A percentile compares a stretch with the other conserved stretches of the same genome.
Conservation (phyloP, 768 basidiomycete genomes). For the Scleroderma citrinum region DNA sequence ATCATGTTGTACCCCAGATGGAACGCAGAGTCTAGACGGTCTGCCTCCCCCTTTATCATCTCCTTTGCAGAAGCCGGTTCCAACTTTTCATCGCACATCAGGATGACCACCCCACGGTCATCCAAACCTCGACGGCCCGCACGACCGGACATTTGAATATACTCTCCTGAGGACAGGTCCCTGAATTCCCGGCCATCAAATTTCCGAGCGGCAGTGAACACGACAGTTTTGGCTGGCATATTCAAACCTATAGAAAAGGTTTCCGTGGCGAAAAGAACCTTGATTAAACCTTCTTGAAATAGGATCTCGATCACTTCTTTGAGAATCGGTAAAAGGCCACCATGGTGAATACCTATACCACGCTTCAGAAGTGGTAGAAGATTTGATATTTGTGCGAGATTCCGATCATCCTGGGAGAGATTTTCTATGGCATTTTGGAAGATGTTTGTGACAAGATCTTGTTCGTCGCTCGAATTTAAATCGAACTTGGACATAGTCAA, state of each 20-base stretch:
- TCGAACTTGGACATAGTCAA: conserved; percentile 92
- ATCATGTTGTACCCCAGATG: conserved; percentile 99
- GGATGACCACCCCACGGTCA: conserved; percentile 97
- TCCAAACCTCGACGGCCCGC: conserved; percentile 96
- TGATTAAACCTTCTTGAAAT: conserved; percentile 97
- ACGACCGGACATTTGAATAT: conserved; percentile 99
- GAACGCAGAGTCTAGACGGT: conserved; percentile 95
- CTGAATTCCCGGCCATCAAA: conserved; percentile 95
- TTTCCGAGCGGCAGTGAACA: conserved; percentile 92
- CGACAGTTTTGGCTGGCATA: conserved; percentile 99
- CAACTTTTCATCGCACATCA: conserved; percentile 99
- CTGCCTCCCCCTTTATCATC: conserved; percentile 98
- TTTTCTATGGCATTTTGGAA: conserved; percentile 94
- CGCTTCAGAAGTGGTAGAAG: conserved; percentile 89
- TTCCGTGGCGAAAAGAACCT: conserved; percentile 97
- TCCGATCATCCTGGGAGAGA: conserved; percentile 78
- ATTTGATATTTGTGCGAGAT: conserved; percentile 89
- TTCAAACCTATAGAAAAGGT: conserved; percentile 97
- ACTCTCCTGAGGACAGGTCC: conserved; percentile 90
- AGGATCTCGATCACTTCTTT: conserved; percentile 99
- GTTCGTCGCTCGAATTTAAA: conserved; percentile 90
- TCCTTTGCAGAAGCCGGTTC: conserved; percentile 87
- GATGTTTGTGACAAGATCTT: conserved; percentile 77
- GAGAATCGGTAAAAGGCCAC: conserved; percentile 91
- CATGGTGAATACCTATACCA: conserved; percentile 97